phyloP scores from a whole-genome alignment of 2,329 filamentous ascomycete genomes.

The Aspergillus pseudoviridinutans region DNA sequence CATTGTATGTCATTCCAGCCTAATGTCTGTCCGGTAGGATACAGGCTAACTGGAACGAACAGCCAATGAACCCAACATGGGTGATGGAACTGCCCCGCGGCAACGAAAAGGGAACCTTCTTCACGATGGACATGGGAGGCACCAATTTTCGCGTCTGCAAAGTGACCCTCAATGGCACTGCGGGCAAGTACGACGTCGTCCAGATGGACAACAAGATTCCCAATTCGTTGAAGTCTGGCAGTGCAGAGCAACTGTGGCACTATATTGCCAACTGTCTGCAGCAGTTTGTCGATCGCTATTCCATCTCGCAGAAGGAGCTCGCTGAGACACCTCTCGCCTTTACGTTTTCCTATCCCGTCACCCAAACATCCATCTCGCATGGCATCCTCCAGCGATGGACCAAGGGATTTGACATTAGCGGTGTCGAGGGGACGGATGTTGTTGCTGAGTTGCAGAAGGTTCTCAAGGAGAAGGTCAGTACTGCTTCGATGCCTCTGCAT shows the following conservation, averaged over 20 bases:
- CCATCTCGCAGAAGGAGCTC: slow-evolving; percentile 47
- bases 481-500: too few species aligned
- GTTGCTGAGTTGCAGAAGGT: slow-evolving; percentile 77
- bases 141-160: slow-evolving; percentile 87
- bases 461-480: slow-evolving; percentile 57
- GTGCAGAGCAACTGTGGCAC: slow-evolving; percentile 75
- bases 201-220: slow-evolving; percentile 87
- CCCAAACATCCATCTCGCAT: slow-evolving; percentile 78
- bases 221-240: slow-evolving; percentile 73
- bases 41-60: slow-evolving; percentile 13
- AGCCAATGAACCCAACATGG: slow-evolving; percentile 95
- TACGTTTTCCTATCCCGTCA: slow-evolving; percentile 86
- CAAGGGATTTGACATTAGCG: slow-evolving; percentile 82
- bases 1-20: neutral
- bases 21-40: neutral
- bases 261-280: slow-evolving; percentile 80
- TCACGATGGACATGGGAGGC: slow-evolving; percentile 86
- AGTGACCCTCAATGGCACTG: slow-evolving; percentile 71
- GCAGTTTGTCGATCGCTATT: slow-evolving; percentile 72
- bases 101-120: slow-evolving; percentile 71
- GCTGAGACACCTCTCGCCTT: slow-evolving; percentile 69
- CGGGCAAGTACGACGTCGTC: slow-evolving; percentile 77
- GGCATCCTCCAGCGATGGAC: slow-evolving; percentile 87
- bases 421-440: slow-evolving; percentile 82
- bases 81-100: slow-evolving; percentile 77